A percentile compares a stretch with the other conserved stretches of the same genome.
phyloP scores from a whole-genome alignment of 2,329 filamentous ascomycete species.

The Pseudogymnoascus sp. region DNA sequence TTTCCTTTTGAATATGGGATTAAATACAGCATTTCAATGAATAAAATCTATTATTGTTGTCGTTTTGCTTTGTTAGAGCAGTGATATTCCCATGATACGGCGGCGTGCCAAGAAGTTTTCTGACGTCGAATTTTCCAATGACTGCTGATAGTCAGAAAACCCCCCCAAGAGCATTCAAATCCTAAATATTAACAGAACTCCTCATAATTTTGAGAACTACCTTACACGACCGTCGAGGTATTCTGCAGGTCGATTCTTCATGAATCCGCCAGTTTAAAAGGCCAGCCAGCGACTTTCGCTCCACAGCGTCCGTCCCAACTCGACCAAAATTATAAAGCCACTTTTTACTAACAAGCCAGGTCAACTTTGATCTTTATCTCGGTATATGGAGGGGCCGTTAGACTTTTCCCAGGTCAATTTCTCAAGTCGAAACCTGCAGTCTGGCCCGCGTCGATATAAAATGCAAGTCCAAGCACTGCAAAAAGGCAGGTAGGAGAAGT shows the following conservation, averaged over 20 bases:
- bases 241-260: neutral
- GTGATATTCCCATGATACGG: neutral
- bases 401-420: neutral
- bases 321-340: neutral
- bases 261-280: neutral
- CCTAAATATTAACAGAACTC: neutral
- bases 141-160: neutral
- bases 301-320: neutral
- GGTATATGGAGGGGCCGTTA: neutral
- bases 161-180: no score
- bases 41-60: neutral
- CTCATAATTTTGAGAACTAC: neutral
- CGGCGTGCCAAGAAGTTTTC: neutral
- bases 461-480: neutral
- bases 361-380: neutral
- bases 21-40: neutral
- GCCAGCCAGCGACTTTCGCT: neutral
- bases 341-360: neutral
- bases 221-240: neutral
- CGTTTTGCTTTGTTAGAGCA: neutral
- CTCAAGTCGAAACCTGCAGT: neutral
- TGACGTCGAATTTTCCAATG: no score
- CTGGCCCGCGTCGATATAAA: slow-evolving; percentile 15
- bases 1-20: neutral
- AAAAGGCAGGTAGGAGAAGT: neutral